phyloP scores from a whole-genome alignment of 345 rosid species.

The Bruguiera parviflora region DNA sequence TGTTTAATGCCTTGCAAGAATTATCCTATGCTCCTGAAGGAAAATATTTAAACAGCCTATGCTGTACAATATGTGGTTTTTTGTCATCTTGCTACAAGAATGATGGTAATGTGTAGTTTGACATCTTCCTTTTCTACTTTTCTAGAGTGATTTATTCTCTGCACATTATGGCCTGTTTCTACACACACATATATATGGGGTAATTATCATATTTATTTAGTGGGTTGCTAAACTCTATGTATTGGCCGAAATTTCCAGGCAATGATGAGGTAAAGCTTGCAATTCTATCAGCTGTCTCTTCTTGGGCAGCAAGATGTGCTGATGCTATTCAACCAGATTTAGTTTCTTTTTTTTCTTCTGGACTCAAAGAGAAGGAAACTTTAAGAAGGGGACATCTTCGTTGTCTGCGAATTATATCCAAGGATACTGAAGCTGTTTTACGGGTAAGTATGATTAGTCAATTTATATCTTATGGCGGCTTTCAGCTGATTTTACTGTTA shows the following conservation, averaged over 20 bases:
- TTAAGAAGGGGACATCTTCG: constrained; percentile 93
- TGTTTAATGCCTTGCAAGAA: constrained; percentile 77
- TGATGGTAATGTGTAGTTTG: constrained; percentile 56
- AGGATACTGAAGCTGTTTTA: constrained; percentile 58
- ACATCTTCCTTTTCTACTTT: background rate
- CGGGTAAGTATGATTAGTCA: constrained; percentile 40
- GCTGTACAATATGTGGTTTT: constrained; percentile 51
- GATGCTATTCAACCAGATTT: constrained; percentile 64
- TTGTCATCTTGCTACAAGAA: constrained; percentile 69
- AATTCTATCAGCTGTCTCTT: constrained; percentile 59
- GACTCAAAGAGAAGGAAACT: constrained; percentile 90
- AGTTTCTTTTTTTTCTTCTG: constrained; percentile 65
- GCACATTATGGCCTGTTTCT: no score
- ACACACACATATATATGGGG: no score
- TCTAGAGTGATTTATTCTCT: background rate
- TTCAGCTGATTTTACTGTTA: background rate
- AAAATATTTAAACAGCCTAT: constrained; percentile 63
- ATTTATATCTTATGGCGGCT: background rate
- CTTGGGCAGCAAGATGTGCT: constrained; percentile 70
- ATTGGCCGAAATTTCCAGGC: constrained; percentile 39
- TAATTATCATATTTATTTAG: background rate
- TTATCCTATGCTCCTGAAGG: constrained; percentile 81
- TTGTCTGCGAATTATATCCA: constrained; percentile 57
- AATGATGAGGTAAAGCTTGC: constrained; percentile 92
- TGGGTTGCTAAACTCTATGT: constrained; percentile 8